A percentile compares a stretch with the other conserved stretches of the same genome.
phyloP scores from a whole-genome alignment of 2,329 filamentous ascomycete species.

The Beauveria sp. region DNA sequence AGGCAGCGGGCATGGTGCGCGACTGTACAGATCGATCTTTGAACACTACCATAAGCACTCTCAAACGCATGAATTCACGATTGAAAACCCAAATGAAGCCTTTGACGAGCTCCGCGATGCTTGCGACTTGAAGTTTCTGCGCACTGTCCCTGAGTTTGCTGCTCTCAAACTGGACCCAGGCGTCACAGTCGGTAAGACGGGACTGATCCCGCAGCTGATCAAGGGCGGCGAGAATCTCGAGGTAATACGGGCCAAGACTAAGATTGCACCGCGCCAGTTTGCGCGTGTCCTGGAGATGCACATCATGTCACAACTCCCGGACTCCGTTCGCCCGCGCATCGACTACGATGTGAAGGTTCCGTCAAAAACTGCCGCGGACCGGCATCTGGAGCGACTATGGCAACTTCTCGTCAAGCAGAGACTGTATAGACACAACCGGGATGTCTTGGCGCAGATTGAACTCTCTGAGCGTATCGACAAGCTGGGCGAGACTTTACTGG shows the following conservation, averaged over 20 bases:
- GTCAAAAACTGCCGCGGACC: conserved; percentile 44
- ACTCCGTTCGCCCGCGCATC: conserved; percentile 46
- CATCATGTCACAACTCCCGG: conserved; percentile 52
- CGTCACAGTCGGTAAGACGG: conserved; percentile 41
- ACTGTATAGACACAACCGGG: conserved; percentile 67
- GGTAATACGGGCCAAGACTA: conserved; percentile 50
- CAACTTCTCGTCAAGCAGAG: conserved; percentile 68
- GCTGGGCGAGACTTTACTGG: conserved; percentile 59
- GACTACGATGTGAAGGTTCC: conserved; percentile 33
- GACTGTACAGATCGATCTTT: conserved; percentile 77
- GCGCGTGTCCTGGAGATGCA: conserved; percentile 69
- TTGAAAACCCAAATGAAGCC: conserved; percentile 87
- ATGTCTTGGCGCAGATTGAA: conserved; percentile 63
- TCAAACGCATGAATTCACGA: conserved; percentile 73
- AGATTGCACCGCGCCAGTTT: conserved; percentile 74
- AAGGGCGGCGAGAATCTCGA: conserved; percentile 51
- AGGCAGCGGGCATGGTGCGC: conserved; percentile 66
- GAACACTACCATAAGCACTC: conserved; percentile 56
- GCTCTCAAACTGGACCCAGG: conserved; percentile 47
- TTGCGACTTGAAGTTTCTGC: conserved; percentile 61
- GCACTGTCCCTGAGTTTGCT: conserved; percentile 49
- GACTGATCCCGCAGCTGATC: conserved; percentile 42
- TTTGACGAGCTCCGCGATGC: conserved; percentile 76
- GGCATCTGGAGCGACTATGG: conserved; percentile 63
- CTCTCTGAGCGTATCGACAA: conserved; percentile 61